Conservation (phyloP, 2,329 filamentous ascomycete genomes). For the Alternaria burnsii region DNA sequence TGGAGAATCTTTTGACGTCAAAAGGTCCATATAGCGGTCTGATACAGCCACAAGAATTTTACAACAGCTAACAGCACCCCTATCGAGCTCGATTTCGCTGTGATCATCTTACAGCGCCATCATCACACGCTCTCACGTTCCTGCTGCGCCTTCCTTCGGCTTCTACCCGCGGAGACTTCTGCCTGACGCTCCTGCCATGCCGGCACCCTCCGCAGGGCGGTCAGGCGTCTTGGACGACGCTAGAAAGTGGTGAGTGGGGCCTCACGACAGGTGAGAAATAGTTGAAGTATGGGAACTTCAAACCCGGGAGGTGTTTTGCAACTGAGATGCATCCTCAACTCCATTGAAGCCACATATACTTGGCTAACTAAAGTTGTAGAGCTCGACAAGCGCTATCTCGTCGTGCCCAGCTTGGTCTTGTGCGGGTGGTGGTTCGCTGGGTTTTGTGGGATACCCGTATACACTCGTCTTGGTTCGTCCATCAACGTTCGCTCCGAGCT, state of each 20-base stretch:
- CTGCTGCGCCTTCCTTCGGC: neutral
- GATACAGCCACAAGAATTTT: neutral
- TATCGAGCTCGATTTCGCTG: neutral
- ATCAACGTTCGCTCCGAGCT: slow-evolving; percentile 1
- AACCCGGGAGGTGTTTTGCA: slow-evolving; percentile 21
- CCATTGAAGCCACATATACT: neutral
- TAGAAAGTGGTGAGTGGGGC: slow-evolving; percentile 17
- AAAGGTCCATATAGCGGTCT: neutral
- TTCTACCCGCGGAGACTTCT: neutral
- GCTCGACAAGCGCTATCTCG: slow-evolving; percentile 30
- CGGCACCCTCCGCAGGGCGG: slow-evolving; percentile 15
- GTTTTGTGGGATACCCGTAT: slow-evolving; percentile 8
- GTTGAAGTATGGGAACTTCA: slow-evolving; percentile 27
- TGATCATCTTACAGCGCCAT: neutral
- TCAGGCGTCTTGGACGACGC: slow-evolving; percentile 13
- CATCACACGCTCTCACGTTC: neutral
- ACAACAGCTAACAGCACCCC: neutral
- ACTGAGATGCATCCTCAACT: slow-evolving; percentile 26
- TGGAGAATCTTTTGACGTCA: neutral
- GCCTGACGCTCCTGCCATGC: slow-evolving; percentile 2
- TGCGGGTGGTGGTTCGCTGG: slow-evolving; percentile 8
- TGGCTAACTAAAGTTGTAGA: slow-evolving; percentile 26
- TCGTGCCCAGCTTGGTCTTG: slow-evolving; percentile 11
- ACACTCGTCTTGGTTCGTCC: slow-evolving; percentile 4
- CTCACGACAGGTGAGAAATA: slow-evolving; percentile 13